Evolutionary conservation across 169 alveolate species (phyloP).

Genomic region (Babesia gibsoni): DNA sequence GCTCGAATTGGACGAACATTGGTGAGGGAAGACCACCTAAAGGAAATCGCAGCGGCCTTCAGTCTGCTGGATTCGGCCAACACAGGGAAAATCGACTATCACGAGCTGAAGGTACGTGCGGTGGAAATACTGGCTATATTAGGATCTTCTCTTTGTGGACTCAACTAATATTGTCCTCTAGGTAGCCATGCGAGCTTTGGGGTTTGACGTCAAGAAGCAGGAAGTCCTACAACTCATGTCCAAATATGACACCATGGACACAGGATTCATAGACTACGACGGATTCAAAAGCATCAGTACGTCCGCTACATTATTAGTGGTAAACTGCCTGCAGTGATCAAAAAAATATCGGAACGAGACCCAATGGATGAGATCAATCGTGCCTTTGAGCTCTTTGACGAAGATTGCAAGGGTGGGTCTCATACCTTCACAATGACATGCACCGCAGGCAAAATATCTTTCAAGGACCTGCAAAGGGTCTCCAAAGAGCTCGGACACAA

Average conservation of each 20-base stretch:
- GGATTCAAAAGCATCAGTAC: conserved; percentile 80
- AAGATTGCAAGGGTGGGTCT: conserved; percentile 85
- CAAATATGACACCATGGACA: conserved; percentile 83
- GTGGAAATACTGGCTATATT: not conserved
- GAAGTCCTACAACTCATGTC: conserved; percentile 87
- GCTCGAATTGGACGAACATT: conserved; percentile 64
- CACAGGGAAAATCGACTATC: conserved; percentile 92
- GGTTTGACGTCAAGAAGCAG: conserved; percentile 95
- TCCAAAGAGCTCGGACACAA: conserved; percentile 96
- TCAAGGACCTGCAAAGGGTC: conserved; percentile 92
- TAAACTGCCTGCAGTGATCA: conserved; percentile 73
- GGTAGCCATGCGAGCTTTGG: conserved; percentile 99
- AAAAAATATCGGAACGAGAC: conserved; percentile 88
- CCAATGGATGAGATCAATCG: conserved; percentile 94
- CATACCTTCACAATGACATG: not conserved
- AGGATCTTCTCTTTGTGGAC: not conserved
- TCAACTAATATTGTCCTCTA: conserved; percentile 39
- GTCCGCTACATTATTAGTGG: not conserved
- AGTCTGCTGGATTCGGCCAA: conserved; percentile 97
- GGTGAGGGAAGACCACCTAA: conserved; percentile 70
- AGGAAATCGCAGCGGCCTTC: conserved; percentile 97
- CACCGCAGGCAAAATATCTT: conserved; percentile 84
- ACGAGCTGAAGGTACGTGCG: conserved; percentile 91
- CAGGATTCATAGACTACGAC: conserved; percentile 78
- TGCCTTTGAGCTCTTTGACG: conserved; percentile 94